phyloP scores from a whole-genome alignment of 2,329 filamentous ascomycete genomes.

The Chrysoporthe austroafricana region DNA sequence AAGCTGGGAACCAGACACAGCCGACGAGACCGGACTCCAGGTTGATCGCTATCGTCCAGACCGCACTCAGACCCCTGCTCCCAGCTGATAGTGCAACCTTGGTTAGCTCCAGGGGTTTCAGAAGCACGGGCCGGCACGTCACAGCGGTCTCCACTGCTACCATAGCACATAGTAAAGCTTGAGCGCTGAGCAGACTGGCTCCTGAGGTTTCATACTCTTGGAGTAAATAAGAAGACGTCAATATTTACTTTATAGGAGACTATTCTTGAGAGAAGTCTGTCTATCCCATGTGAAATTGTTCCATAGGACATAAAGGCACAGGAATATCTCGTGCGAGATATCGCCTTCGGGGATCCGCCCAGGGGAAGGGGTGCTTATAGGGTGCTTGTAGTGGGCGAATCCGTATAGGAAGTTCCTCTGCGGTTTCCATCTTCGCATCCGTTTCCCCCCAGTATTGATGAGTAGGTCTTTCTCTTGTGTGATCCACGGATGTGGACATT shows the following conservation, averaged over 20 bases:
- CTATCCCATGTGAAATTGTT: neutral
- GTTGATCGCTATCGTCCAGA: neutral
- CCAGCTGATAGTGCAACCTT: neutral
- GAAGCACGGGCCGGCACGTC: neutral
- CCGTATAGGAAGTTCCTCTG: too few relatives aligned
- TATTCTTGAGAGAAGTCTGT: neutral
- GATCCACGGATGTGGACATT: neutral
- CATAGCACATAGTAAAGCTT: neutral
- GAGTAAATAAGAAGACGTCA: neutral
- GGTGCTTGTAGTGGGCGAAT: too few relatives aligned
- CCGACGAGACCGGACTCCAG: neutral
- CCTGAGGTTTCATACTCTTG: neutral
- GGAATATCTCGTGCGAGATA: neutral
- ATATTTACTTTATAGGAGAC: too few relatives aligned
- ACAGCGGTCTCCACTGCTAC: neutral
- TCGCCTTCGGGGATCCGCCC: neutral
- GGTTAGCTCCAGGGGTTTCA: constrained; percentile 2
- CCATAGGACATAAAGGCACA: neutral
- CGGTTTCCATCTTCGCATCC: neutral
- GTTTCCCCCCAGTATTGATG: neutral
- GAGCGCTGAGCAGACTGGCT: too few relatives aligned
- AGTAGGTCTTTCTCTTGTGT: neutral
- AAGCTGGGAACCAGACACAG: neutral
- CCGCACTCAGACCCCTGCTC: neutral
- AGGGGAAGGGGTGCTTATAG: neutral